Percentiles rank a stretch among this genome's conserved stretches.
Evolutionary conservation across 805 yeast species (phyloP).

Genomic region (Hanseniaspora pseudoguilliermondii): DNA sequence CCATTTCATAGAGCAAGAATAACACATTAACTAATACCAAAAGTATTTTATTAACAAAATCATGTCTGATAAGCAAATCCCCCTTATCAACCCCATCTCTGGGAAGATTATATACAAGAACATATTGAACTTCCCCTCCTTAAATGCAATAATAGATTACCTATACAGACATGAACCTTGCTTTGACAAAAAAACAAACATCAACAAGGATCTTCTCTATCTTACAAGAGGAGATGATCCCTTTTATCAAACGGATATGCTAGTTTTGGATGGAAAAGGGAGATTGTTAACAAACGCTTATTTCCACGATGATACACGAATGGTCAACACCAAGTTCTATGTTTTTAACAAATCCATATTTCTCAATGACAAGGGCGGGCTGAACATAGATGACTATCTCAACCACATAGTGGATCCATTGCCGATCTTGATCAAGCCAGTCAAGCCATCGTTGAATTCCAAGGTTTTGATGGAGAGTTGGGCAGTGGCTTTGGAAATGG

Average conservation of each 20-base stretch:
- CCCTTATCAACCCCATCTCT: neutral
- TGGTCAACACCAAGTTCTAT: neutral
- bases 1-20: neutral
- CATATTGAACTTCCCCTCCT: neutral
- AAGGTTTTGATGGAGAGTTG: constrained; percentile 2
- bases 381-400: neutral
- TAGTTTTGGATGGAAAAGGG: neutral
- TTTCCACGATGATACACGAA: neutral
- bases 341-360: neutral
- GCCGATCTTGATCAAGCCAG: constrained; percentile 10
- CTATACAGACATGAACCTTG: neutral
- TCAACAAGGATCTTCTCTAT: neutral
- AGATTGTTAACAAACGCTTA: neutral
- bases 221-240: neutral
- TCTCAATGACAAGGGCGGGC: neutral
- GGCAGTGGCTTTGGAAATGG: constrained; percentile 6
- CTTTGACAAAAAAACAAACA: neutral
- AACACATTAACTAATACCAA: neutral
- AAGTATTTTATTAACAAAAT: neutral
- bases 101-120: neutral
- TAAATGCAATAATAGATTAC: neutral
- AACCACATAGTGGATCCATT: constrained; percentile 1
- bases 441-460: neutral
- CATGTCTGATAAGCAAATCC: neutral
- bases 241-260: neutral